Percentiles rank a stretch among this genome's conserved stretches.
These are phyloP conservation scores for Brassica napus DNA, from an alignment of 345 rosid genomes.

Conservation along the genomic window DNA sequence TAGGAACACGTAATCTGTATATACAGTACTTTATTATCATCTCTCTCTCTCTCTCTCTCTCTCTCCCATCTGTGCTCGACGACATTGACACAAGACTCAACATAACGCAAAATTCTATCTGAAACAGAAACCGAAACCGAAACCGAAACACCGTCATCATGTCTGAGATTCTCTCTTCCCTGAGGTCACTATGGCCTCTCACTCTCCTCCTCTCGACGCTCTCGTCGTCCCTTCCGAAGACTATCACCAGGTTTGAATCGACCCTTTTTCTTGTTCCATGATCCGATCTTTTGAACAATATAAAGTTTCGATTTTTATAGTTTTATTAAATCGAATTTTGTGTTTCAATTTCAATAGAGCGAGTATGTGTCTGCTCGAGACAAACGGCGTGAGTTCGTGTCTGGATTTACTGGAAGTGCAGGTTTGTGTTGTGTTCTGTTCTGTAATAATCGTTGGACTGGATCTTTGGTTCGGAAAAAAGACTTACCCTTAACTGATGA, in stretches of 20 bases:
- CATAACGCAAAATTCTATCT: conserved; percentile 1
- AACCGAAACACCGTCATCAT: conserved; percentile 20
- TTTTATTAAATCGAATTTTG: background rate
- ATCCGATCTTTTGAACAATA: conserved; percentile 21
- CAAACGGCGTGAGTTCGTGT: conserved; percentile 83
- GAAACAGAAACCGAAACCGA: background rate
- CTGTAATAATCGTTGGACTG: background rate
- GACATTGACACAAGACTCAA: background rate
- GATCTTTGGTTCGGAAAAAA: background rate
- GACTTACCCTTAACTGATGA: background rate
- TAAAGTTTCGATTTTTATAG: conserved; percentile 9
- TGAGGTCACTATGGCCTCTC: conserved; percentile 89
- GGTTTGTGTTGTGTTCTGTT: conserved; percentile 36
- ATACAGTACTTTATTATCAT: background rate
- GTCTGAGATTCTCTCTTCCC: conserved; percentile 63
- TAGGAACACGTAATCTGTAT: background rate
- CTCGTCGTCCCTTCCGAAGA: conserved; percentile 87
- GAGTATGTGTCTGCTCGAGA: conserved; percentile 90
- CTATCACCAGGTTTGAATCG: conserved; percentile 73
- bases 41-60: background rate
- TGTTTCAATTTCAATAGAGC: conserved; percentile 43
- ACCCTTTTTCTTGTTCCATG: conserved; percentile 4
- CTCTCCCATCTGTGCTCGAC: conserved; percentile 22
- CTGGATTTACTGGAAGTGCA: conserved; percentile 93
- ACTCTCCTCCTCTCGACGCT: conserved; percentile 91